phyloP scores from a whole-genome alignment of 2,329 filamentous ascomycete genomes.

The Metarhizium guizhouense region DNA sequence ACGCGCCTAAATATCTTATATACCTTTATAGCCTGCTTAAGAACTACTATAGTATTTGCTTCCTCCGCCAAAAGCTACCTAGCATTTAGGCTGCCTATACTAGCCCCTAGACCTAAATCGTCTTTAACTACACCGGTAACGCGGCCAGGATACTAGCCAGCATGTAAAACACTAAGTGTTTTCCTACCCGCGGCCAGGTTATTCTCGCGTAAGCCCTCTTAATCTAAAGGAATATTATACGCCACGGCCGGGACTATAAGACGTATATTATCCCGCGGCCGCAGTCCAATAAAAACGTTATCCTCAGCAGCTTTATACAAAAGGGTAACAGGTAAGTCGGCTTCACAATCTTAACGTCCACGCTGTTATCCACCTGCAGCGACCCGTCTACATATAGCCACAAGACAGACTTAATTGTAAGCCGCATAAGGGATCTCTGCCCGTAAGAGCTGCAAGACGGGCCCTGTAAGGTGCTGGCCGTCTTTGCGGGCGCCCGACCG shows the following conservation, averaged over 20 bases:
- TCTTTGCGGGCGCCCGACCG: conserved; percentile 23
- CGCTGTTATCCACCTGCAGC: conserved; percentile 7
- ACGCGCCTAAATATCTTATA: conserved; percentile 27
- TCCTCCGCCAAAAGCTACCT: conserved; percentile 19
- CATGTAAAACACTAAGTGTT: conserved; percentile 28
- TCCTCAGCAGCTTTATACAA: conserved; percentile 31
- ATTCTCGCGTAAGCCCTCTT: conserved; percentile 24
- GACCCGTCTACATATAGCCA: conserved; percentile 25
- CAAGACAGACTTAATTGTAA: conserved; percentile 28
- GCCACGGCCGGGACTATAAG: conserved; percentile 27
- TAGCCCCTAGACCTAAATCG: conserved; percentile 17
- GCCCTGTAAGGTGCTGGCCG: conserved; percentile 21
- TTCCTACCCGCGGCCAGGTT: conserved; percentile 31
- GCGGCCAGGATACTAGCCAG: conserved; percentile 24
- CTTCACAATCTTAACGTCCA: background rate
- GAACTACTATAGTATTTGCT: conserved; percentile 21
- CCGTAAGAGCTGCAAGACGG: conserved; percentile 15
- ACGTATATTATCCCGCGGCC: conserved; percentile 32
- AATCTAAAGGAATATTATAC: conserved; percentile 27
- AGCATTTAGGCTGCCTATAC: conserved; percentile 18
- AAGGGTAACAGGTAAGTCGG: conserved; percentile 20
- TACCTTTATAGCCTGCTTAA: conserved; percentile 19
- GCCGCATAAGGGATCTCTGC: conserved; percentile 23
- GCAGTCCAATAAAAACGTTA: conserved; percentile 23
- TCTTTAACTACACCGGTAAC: conserved; percentile 27